phyloP scores from a whole-genome alignment of 371 early-diverging fungal genomes.

The Saksenaea vasiformis region DNA sequence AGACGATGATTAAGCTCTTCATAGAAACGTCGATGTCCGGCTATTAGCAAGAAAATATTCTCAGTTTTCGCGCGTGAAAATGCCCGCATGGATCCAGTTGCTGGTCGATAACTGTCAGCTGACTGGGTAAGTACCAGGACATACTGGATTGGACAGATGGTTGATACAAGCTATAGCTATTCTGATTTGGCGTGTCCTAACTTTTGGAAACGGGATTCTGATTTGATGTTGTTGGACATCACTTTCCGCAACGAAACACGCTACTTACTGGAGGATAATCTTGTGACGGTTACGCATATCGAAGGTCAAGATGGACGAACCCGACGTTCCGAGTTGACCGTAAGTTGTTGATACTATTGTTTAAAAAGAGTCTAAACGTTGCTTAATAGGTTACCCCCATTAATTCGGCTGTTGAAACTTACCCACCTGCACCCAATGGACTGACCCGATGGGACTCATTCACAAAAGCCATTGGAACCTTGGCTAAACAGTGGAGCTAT shows the following conservation, averaged over 20 bases:
- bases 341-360: constrained; percentile 12
- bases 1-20: background rate
- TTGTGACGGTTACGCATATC: constrained; percentile 30
- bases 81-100: constrained; percentile 10
- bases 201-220: constrained; percentile 7
- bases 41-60: constrained; percentile 26
- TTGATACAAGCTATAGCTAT: constrained; percentile 18
- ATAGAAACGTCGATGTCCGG: constrained; percentile 36
- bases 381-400: constrained; percentile 26
- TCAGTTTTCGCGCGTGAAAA: constrained; percentile 3
- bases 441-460: constrained; percentile 19
- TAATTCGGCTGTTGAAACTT: constrained; percentile 1
- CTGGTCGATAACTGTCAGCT: constrained; percentile 23
- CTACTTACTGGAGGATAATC: constrained; percentile 18
- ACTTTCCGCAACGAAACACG: constrained; percentile 31
- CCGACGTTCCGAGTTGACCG: constrained; percentile 28
- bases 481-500: constrained; percentile 21
- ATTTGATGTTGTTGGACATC: constrained; percentile 27
- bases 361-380: background rate
- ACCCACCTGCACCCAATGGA: constrained; percentile 8
- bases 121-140: constrained; percentile 16
- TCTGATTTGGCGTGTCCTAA: constrained; percentile 31
- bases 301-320: constrained; percentile 32
- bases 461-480: background rate
- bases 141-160: background rate